A percentile compares a stretch with the other conserved stretches of the same genome.
Conservation (phyloP, 2,329 filamentous ascomycete genomes). For the Clonostachys solani region DNA sequence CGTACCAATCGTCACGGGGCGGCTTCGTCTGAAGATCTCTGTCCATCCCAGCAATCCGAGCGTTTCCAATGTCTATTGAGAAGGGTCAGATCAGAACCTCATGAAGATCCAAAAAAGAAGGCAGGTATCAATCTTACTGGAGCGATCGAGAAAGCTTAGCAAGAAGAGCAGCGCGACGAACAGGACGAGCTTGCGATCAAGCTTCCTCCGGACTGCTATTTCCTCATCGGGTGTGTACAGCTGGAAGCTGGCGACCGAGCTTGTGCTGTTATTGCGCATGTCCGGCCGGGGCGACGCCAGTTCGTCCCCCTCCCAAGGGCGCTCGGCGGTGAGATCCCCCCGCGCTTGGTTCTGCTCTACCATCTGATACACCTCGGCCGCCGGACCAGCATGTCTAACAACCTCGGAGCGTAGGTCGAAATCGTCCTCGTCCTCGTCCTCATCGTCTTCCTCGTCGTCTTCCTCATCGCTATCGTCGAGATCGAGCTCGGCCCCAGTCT, state of each 20-base stretch:
- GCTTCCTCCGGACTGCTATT: slow-evolving; percentile 62
- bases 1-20: slow-evolving; percentile 44
- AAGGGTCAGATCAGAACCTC: neutral
- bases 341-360: neutral
- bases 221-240: slow-evolving; percentile 66
- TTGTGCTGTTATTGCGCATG: slow-evolving; percentile 4
- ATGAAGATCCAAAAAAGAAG: neutral
- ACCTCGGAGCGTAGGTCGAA: slow-evolving; percentile 1
- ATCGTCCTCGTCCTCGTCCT: slow-evolving; percentile 11
- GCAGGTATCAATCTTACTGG: slow-evolving; percentile 52
- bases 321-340: neutral
- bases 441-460: slow-evolving; percentile 1
- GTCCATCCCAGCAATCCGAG: slow-evolving; percentile 60
- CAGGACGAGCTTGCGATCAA: slow-evolving; percentile 72
- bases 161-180: slow-evolving; percentile 83
- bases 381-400: neutral
- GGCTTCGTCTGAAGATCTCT: slow-evolving; percentile 50
- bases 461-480: slow-evolving; percentile 5
- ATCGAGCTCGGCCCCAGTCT: slow-evolving; percentile 24
- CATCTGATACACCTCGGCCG: slow-evolving; percentile 3
- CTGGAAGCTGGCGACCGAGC: slow-evolving; percentile 28
- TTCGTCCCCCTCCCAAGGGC: neutral
- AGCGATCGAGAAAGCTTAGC: slow-evolving; percentile 80
- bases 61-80: slow-evolving; percentile 55
- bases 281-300: neutral